Percentiles rank a stretch among this genome's conserved stretches.
Evolutionary conservation across 495 filamentous ascomycete genomes (phyloP).

Genomic region (Halenospora varia): DNA sequence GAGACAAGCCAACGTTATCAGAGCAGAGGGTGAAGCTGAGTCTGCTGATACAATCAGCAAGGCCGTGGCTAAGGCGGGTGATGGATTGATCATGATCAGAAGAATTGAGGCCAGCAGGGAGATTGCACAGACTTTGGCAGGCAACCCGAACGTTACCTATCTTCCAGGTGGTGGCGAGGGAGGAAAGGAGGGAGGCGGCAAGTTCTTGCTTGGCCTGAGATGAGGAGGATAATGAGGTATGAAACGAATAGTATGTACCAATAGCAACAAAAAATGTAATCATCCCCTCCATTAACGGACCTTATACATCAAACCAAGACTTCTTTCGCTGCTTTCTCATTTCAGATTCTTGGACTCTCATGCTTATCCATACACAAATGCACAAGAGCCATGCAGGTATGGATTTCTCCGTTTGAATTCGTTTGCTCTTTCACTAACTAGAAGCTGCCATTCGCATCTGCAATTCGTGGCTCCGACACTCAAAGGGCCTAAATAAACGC

Average conservation of each 20-base stretch:
- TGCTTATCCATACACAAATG: too few relatives aligned
- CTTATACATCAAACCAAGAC: not conserved
- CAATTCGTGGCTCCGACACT: too few relatives aligned
- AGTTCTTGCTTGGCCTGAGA: constrained; percentile 48
- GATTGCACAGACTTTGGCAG: constrained; percentile 84
- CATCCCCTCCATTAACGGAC: not conserved
- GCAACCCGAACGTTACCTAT: constrained; percentile 95
- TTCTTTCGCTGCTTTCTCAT: too few relatives aligned
- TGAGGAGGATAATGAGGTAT: constrained; percentile 8
- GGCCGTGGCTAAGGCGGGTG: constrained; percentile 87
- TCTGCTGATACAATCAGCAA: constrained; percentile 90
- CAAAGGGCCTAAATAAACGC: too few relatives aligned
- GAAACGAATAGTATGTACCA: constrained; percentile 8
- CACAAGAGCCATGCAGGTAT: too few relatives aligned
- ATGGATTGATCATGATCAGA: constrained; percentile 90
- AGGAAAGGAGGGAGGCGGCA: constrained; percentile 56
- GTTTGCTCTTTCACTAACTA: too few relatives aligned
- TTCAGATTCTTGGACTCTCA: too few relatives aligned
- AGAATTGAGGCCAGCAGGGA: constrained; percentile 96
- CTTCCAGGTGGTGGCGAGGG: constrained; percentile 69
- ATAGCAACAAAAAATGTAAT: constrained; percentile 16
- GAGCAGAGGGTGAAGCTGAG: constrained; percentile 96
- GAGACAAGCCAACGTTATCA: constrained; percentile 95
- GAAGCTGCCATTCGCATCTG: too few relatives aligned
- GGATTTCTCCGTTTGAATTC: too few relatives aligned